These are phyloP conservation scores for Cordyceps fumosorosea DNA, from an alignment of 2,329 filamentous ascomycete species.

Conservation along the genomic window DNA sequence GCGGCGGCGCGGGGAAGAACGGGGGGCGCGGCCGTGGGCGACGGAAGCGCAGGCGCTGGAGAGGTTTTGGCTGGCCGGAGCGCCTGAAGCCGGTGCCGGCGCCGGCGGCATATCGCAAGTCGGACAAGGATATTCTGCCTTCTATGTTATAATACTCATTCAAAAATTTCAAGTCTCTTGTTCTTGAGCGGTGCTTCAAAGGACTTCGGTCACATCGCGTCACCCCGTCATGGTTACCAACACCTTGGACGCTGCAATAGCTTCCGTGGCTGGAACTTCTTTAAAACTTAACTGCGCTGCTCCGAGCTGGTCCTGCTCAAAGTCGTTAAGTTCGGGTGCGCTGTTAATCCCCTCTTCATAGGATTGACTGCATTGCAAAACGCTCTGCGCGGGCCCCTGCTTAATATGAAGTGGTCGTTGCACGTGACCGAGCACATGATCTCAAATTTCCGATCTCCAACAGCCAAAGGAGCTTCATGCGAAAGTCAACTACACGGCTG, in stretches of 20 bases:
- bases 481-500: background rate
- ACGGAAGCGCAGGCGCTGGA: background rate
- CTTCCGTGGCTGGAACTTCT: no score
- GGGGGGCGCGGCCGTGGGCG: background rate
- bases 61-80: background rate
- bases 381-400: background rate
- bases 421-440: constrained; percentile 3
- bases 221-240: no score
- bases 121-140: background rate
- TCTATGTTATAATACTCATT: background rate
- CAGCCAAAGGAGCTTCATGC: background rate
- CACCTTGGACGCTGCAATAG: background rate
- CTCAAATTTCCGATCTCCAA: background rate
- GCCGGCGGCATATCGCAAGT: constrained; percentile 2
- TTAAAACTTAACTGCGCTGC: background rate
- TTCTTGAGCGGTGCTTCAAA: background rate
- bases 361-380: no score
- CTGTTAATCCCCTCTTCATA: no score
- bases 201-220: background rate
- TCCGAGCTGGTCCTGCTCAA: background rate
- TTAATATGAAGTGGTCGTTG: background rate
- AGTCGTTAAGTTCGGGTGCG: no score
- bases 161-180: no score
- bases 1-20: no score
- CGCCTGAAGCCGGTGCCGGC: background rate